These are phyloP conservation scores for Fusarium tupiense DNA, from an alignment of 2,329 filamentous ascomycete species.

Conservation along the genomic window DNA sequence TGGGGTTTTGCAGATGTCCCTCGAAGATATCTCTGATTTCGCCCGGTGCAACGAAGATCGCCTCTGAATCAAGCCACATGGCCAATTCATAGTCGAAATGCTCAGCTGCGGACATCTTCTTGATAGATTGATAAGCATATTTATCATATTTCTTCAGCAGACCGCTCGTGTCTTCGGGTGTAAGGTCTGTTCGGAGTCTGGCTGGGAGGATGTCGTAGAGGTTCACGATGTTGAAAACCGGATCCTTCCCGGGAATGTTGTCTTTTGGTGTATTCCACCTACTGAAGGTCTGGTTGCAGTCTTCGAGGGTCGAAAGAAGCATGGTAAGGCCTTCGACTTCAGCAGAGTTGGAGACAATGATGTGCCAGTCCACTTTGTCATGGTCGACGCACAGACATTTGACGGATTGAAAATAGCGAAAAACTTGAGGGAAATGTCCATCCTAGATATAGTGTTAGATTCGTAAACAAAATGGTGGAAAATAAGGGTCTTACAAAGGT, in stretches of 20 bases:
- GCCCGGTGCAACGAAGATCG: accelerated
- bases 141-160: neutral
- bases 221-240: neutral
- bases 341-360: neutral
- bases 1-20: neutral
- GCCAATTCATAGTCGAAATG: neutral
- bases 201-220: neutral
- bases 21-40: neutral
- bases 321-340: neutral
- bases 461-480: accelerated
- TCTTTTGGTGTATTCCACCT: neutral
- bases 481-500: neutral
- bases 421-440: neutral
- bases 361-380: neutral
- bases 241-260: neutral
- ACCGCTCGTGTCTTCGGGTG: neutral
- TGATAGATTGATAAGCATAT: neutral
- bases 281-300: neutral
- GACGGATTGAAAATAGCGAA: neutral
- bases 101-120: neutral
- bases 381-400: neutral
- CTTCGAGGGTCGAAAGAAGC: neutral
- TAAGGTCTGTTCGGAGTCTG: neutral
- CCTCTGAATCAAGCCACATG: neutral
- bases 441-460: neutral